Base-by-base conservation (phyloP, 1,139 yeast species). In the Yamadazyma blattariae region DNA sequence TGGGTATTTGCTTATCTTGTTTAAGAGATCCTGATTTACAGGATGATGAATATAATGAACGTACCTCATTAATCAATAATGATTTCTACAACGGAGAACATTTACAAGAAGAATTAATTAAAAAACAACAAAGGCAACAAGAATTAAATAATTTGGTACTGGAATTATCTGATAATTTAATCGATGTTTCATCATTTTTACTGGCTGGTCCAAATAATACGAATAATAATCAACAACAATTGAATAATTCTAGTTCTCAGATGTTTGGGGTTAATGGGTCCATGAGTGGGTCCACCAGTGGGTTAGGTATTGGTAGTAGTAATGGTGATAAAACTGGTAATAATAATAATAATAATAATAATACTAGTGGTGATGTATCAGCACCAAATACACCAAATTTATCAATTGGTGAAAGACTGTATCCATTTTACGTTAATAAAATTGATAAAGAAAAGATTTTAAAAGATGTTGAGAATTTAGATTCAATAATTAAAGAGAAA, bases 1-100 rank as follows among this genome's bases (percentile, higher is more conserved):
- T 74, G 79, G 79, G 79, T 29, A 42, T 57, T 32, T 73, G 78
- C 47, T 56, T 72, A 34, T 73, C 79, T n/a, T 74, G 79, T 44
- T 52, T 74, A 20, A 50, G 60, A 27, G 59, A 61, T 6, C 44
- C 39, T 26, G 54, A 49, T n/a, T 63, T 56, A 15, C 67, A 66
- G 27, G 77, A 70, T 10, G 64, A 59, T 27, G 73, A 67, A 9
- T 46, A 47, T 38, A 61, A 64, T 39, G 75, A 69, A 40, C 52
- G 61, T 16, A 44, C 68, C 0, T 67, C 74, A 4, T 51, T 70
- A 14, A 51, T 70, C 25, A 23, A 36, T 23, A 60, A 58, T 21
- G 60, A 60, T 30, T 40, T 52, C 23, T 64, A 57, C 42, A 51
- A 61, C 3, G 58, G 56, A 33, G 71, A 66, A 32, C 60, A 62